Evolutionary conservation across 129 eudicot genomes (phyloP), one percentile per base, ranked within the genome.

Genomic region (Arctium lappa): DNA sequence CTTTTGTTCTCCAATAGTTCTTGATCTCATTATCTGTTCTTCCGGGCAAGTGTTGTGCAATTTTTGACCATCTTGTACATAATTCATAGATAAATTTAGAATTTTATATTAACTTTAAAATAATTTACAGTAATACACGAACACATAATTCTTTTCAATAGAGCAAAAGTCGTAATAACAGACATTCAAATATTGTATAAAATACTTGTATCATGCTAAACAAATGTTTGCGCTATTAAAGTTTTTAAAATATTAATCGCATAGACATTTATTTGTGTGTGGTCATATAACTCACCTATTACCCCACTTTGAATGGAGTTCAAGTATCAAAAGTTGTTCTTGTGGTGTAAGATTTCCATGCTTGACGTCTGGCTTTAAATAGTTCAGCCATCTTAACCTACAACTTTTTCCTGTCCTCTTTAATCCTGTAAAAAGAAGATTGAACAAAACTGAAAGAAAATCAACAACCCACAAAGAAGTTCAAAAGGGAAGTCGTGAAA

Each of bases 1-100:
- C 98, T 85, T 97, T 82, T 80, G 98, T 95, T 83, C 98, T 87
- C 98, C 98, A 95, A 13, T 95, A 95, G 65, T 95, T 95, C 89
- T 95, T 95, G 79, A 94, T 94, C 76, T 94, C 98, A 11, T 94
- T 94, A 78, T 94, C 88, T 48, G 84, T 81, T 80, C 88, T 85
- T 80, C 88, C 88, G 0, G 88, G 88, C 78, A 85, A 80, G 53
- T 85, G 80, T 80, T 85, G 88, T 38, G 88, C 88, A 69, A 85
- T 85, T 75, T 85, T 85, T 38, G 88, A 85, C 88, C 88, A 85
- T 76, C 88, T 85, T 73, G 77, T 69, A 50, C 40, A 79, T n/a
- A 53, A 69, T 73, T 46, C 53, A 75, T 6, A 40, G 9, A 79
- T 22, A 72, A 34, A 22, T 3, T 81, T 69, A 83, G 77, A 42